Base-by-base conservation (phyloP, 2,329 filamentous ascomycete species). In the Trichoderma hamatum region DNA sequence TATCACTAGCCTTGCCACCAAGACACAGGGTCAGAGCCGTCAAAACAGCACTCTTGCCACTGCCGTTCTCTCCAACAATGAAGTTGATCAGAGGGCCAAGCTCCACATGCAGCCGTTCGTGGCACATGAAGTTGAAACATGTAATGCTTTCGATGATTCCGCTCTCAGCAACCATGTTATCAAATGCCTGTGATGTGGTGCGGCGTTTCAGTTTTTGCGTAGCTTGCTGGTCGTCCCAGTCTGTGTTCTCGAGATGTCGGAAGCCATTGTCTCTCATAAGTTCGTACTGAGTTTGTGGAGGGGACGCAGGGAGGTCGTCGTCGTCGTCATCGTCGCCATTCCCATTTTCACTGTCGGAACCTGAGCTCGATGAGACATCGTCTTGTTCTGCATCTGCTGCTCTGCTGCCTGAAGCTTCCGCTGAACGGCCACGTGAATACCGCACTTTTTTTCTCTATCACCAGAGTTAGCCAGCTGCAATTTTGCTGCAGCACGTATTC, bases 1-100 rank as follows among this genome's bases (percentile, higher is more conserved):
- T 98, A 19, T 92, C 89, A 67, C 93, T 93, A 2, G 96, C 94
- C 79, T 97, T 98, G 24, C 92, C 95, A 70, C 96, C 96, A n/a
- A 99, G 84, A 76, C 96, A 98, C 39, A 99, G 85, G 0, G 94
- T 97, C 72, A 99, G 88, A 5, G 94, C 96, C 0, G 96, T 98
- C 32, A 99, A 82, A 16, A 98, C 91, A 3, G 96, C 96, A 78
- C 96, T 99, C 82, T 99, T 99, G 43, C 96, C 96, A 77, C 95
- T 98, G 36, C 96, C 96, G 77, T 99, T 99, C 79, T 97, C 94
- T 19, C 96, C 96, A 67, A 97, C 94, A 71, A 99, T 94, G 80
- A 99, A 99, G 80, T 99, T 99, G 79, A 99, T 96, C 46, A 97
- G 83, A 0, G 96, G 96, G 0, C 96, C 96, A n/a, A 99, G 84